Conservation (phyloP, 2,329 filamentous ascomycete species). For the Curvularia spicifera region DNA sequence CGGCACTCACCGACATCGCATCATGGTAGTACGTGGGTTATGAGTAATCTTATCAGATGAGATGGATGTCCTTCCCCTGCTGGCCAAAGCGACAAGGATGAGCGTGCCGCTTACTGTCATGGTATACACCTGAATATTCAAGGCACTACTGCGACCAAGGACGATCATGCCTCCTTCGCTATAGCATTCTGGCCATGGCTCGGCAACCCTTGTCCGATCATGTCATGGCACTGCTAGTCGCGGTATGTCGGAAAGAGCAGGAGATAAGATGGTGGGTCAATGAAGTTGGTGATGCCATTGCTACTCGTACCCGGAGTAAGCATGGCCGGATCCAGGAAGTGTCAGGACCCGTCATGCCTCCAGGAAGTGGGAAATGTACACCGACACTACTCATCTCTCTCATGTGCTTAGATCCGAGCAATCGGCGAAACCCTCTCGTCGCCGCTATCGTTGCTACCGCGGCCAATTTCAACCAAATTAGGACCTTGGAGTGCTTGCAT, state of each 20-base stretch:
- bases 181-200: conserved; percentile 19
- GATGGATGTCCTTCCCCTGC: conserved; percentile 22
- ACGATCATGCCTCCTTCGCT: conserved; percentile 20
- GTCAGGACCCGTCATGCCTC: conserved; percentile 13
- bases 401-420: conserved; percentile 43
- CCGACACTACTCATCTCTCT: conserved; percentile 1
- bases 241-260: conserved; percentile 24
- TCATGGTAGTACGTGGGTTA: background rate
- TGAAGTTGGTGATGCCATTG: conserved; percentile 18
- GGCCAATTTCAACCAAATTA: conserved; percentile 20
- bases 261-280: conserved; percentile 13
- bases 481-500: conserved; percentile 13
- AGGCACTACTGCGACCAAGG: conserved; percentile 17
- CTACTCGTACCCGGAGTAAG: background rate
- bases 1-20: conserved; percentile 27
- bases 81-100: conserved; percentile 8
- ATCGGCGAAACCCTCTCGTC: conserved; percentile 36
- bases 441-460: conserved; percentile 9
- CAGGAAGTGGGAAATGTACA: conserved; percentile 11
- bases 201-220: conserved; percentile 6
- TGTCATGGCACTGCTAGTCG: conserved; percentile 23
- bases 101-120: conserved; percentile 23
- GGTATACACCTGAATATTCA: conserved; percentile 8
- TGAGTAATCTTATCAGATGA: conserved; percentile 40
- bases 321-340: conserved; percentile 8